These are phyloP conservation scores for Penicillium chermesinum DNA, from an alignment of 495 filamentous ascomycete species.

Conservation along the genomic window DNA sequence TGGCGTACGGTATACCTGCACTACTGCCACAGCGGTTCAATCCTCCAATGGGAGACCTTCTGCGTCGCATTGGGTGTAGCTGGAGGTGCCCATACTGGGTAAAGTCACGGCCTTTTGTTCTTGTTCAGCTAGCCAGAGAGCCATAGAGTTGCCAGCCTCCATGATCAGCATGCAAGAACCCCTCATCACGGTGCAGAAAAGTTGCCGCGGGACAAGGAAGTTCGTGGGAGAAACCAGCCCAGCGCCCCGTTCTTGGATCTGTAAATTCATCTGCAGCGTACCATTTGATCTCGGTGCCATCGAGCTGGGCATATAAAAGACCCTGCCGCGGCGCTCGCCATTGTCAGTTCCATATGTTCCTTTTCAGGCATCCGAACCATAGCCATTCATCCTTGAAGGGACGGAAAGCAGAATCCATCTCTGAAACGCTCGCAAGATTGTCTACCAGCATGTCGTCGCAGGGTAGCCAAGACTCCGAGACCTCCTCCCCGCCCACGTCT, in stretches of 20 bases:
- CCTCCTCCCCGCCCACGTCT: not conserved
- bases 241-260: too few relatives aligned
- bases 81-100: not conserved
- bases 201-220: not conserved
- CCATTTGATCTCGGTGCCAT: not conserved
- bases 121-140: not conserved
- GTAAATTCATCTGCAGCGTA: not conserved
- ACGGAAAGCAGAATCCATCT: not conserved
- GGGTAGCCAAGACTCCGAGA: not conserved
- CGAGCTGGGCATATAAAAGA: not conserved
- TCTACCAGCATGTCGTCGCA: not conserved
- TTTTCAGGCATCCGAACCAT: not conserved
- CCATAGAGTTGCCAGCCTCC: not conserved
- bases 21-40: too few relatives aligned
- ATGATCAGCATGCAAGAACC: not conserved
- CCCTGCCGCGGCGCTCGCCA: not conserved
- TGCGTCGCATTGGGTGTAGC: not conserved
- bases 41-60: too few relatives aligned
- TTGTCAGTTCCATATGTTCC: not conserved
- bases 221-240: too few relatives aligned
- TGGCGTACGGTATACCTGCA: too few relatives aligned
- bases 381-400: not conserved
- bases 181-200: not conserved
- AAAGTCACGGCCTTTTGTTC: not conserved
- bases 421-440: not conserved